Conservation (phyloP, 768 basidiomycete species). For the Pholiota microspora region DNA sequence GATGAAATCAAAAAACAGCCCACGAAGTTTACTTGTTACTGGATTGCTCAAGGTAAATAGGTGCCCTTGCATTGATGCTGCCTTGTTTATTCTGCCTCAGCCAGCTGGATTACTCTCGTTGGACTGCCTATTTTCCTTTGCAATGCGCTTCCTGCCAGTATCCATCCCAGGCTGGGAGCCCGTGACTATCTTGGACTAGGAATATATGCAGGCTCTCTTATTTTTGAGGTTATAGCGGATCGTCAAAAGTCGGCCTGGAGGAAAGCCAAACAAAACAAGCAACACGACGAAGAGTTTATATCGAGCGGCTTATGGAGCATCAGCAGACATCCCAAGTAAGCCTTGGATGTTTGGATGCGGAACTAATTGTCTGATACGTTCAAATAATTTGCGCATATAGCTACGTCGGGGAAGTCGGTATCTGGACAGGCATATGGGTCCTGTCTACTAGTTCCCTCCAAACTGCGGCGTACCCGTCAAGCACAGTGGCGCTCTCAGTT, state of each 20-base stretch:
- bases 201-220: conserved; percentile 54
- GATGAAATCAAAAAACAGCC: conserved; percentile 47
- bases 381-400: conserved; percentile 31
- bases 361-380: not conserved
- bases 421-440: conserved; percentile 68
- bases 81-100: conserved; percentile 23
- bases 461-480: conserved; percentile 41
- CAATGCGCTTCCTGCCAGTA: conserved; percentile 49
- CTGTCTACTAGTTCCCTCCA: conserved; percentile 50
- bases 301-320: conserved; percentile 64
- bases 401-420: conserved; percentile 69
- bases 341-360: conserved; percentile 3
- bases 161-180: conserved; percentile 49
- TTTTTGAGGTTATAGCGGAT: conserved; percentile 65
- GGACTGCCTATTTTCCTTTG: conserved; percentile 68
- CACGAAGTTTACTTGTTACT: conserved; percentile 49
- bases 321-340: conserved; percentile 72
- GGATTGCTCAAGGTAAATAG: conserved; percentile 55
- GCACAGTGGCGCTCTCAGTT: conserved; percentile 43
- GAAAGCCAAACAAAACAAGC: conserved; percentile 51
- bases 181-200: conserved; percentile 55
- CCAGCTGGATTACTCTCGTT: conserved; percentile 66
- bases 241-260: conserved; percentile 66
- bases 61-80: not conserved
- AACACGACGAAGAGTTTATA: conserved; percentile 73